Percentiles rank a stretch among this genome's conserved stretches.
phyloP scores from a whole-genome alignment of 78 protist genomes.

The Chrysochromulina parva region DNA sequence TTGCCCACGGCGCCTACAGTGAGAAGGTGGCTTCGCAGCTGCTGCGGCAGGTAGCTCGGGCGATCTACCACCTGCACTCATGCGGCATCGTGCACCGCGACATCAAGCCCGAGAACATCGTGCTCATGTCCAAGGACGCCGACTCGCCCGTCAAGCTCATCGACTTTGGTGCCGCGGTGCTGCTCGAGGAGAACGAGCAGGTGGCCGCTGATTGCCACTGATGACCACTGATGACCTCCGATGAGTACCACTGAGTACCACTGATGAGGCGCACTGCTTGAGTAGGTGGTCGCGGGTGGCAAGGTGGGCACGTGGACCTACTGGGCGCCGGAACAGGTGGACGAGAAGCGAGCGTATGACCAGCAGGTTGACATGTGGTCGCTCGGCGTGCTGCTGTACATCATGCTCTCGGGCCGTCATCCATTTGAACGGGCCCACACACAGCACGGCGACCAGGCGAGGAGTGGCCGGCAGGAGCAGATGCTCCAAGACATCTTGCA shows the following conservation, averaged over 20 bases:
- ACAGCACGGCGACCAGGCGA: no score
- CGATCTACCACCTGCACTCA: slow-evolving; percentile 13
- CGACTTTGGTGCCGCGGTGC: slow-evolving; percentile 50
- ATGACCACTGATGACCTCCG: no score
- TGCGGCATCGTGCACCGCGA: neutral
- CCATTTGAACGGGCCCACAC: neutral
- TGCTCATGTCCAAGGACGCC: neutral
- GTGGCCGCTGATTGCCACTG: no score
- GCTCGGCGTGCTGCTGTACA: slow-evolving; percentile 33
- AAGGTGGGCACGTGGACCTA: slow-evolving; percentile 44
- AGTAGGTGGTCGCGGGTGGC: neutral
- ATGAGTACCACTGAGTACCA: no score
- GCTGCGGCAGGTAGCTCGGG: neutral
- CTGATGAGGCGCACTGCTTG: no score
- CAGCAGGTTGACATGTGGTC: slow-evolving; percentile 52
- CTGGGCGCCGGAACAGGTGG: slow-evolving; percentile 48
- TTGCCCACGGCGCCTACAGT: neutral
- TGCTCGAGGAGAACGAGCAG: neutral
- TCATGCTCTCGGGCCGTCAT: slow-evolving; percentile 19
- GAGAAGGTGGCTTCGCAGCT: neutral
- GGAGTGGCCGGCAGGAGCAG: neutral
- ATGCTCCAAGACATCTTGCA: neutral
- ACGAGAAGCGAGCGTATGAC: neutral
- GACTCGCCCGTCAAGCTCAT: neutral
- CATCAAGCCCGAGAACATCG: slow-evolving; percentile 15